Evolutionary conservation across 2,329 filamentous ascomycete species (phyloP).

Genomic region (Dactylonectria macrodidyma): DNA sequence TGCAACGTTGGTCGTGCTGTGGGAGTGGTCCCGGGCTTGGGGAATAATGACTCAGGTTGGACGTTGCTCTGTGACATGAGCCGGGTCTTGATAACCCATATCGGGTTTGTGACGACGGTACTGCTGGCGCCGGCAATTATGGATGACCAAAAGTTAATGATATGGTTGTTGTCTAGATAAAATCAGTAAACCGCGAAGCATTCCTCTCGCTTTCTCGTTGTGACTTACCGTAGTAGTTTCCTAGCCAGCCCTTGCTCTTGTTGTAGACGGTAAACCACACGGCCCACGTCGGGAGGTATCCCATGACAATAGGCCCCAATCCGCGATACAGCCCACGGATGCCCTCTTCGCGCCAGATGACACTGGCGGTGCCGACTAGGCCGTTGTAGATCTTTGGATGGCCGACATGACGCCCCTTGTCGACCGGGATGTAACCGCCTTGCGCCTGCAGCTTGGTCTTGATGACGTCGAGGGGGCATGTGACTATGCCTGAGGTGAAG

Average conservation of each 20-base stretch:
- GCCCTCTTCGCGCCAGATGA: slow-evolving; percentile 92
- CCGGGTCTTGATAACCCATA: slow-evolving; percentile 99
- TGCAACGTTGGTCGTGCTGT: slow-evolving; percentile 70
- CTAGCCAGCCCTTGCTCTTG: slow-evolving; percentile 83
- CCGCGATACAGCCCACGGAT: slow-evolving; percentile 93
- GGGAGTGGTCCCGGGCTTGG: slow-evolving; percentile 67
- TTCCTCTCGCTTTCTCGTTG: neutral
- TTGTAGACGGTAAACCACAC: slow-evolving; percentile 99
- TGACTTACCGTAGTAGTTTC: slow-evolving; percentile 73
- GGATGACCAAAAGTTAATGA: slow-evolving; percentile 90
- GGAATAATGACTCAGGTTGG: slow-evolving; percentile 58
- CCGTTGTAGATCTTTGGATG: slow-evolving; percentile 82
- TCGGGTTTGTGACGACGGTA: slow-evolving; percentile 95
- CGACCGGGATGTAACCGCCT: slow-evolving; percentile 79
- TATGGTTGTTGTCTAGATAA: slow-evolving; percentile 78
- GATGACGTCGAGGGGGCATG: slow-evolving; percentile 97
- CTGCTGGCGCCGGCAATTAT: slow-evolving; percentile 93
- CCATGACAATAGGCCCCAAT: slow-evolving; percentile 92
- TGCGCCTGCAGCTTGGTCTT: slow-evolving; percentile 99
- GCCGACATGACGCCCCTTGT: slow-evolving; percentile 63
- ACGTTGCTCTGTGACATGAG: slow-evolving; percentile 91
- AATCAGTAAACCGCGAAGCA: slow-evolving; percentile 31
- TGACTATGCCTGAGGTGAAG: slow-evolving; percentile 93
- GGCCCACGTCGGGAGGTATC: slow-evolving; percentile 97
- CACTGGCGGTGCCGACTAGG: slow-evolving; percentile 85